A percentile compares a stretch with the other conserved stretches of the same genome.
phyloP scores from a whole-genome alignment of 345 rosid species.

The Mangifera indica region DNA sequence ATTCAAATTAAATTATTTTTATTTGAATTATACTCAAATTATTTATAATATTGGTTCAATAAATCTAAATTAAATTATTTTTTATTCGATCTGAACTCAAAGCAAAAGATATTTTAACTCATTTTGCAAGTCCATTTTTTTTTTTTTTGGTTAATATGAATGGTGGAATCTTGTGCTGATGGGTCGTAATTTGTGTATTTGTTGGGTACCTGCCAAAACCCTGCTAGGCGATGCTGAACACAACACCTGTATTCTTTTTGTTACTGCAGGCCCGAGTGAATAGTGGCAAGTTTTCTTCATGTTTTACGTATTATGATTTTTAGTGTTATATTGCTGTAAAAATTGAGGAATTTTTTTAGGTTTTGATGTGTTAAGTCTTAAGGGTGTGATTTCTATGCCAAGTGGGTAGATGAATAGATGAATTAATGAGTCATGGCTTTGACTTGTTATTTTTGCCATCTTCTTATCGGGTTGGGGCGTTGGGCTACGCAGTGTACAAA shows the following conservation, averaged over 20 bases:
- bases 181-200: slow-evolving; percentile 29
- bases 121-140: neutral
- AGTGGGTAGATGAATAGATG: slow-evolving; percentile 26
- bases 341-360: neutral
- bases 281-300: slow-evolving; percentile 7
- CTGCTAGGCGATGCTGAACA: slow-evolving; percentile 26
- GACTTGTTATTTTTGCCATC: slow-evolving; percentile 25
- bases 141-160: slow-evolving; percentile 8
- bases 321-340: slow-evolving; percentile 8
- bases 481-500: neutral
- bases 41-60: too few relatives aligned
- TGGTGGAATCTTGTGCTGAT: slow-evolving; percentile 39
- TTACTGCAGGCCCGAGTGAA: slow-evolving; percentile 4
- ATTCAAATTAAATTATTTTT: too few relatives aligned
- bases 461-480: slow-evolving; percentile 5
- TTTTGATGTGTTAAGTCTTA: slow-evolving; percentile 18
- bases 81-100: too few relatives aligned
- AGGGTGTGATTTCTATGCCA: slow-evolving; percentile 24
- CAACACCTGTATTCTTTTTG: slow-evolving; percentile 19
- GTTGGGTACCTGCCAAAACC: slow-evolving; percentile 24
- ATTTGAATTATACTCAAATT: too few relatives aligned
- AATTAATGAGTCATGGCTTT: slow-evolving; percentile 20
- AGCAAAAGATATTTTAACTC: too few relatives aligned
- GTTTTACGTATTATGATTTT: neutral
- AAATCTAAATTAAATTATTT: too few relatives aligned